Conservation (phyloP, 2,329 filamentous ascomycete genomes). For the Sclerotinia minor region DNA sequence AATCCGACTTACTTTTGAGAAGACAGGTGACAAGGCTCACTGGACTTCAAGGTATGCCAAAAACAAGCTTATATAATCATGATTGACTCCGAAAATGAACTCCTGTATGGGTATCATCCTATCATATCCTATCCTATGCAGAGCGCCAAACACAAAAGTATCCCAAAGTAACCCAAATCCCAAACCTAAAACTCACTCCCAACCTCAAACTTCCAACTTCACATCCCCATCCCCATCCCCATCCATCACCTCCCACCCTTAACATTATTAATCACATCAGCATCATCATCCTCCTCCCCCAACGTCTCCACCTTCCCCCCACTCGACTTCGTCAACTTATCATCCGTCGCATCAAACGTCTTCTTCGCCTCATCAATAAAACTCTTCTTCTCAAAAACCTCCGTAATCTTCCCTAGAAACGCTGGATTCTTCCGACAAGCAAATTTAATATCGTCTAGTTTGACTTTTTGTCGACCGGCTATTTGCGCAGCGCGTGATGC, state of each 20-base stretch:
- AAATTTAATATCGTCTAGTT: constrained; percentile 97
- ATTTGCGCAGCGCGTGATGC: constrained; percentile 84
- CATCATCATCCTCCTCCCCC: constrained; percentile 55
- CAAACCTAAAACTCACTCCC: neutral
- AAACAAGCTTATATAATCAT: no score
- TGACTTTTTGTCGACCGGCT: constrained; percentile 90
- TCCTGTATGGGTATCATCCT: constrained; percentile 21
- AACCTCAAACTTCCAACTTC: constrained; percentile 15
- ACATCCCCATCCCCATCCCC: neutral
- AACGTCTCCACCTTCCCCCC: constrained; percentile 52
- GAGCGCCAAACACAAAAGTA: constrained; percentile 6
- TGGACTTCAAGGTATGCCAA: no score
- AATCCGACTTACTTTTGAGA: no score
- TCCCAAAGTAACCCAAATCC: no score
- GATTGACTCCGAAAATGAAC: constrained; percentile 6
- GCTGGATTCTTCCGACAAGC: constrained; percentile 80
- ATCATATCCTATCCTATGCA: neutral
- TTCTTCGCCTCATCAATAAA: constrained; percentile 82
- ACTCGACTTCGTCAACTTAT: constrained; percentile 57
- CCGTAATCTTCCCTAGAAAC: constrained; percentile 85
- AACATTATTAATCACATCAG: constrained; percentile 42
- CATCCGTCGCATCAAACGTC: constrained; percentile 69
- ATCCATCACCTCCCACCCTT: constrained; percentile 33
- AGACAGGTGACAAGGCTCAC: no score
- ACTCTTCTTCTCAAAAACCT: constrained; percentile 84